Conservation (phyloP, 352 stramenopile species). For the Globisporangium splendens region DNA sequence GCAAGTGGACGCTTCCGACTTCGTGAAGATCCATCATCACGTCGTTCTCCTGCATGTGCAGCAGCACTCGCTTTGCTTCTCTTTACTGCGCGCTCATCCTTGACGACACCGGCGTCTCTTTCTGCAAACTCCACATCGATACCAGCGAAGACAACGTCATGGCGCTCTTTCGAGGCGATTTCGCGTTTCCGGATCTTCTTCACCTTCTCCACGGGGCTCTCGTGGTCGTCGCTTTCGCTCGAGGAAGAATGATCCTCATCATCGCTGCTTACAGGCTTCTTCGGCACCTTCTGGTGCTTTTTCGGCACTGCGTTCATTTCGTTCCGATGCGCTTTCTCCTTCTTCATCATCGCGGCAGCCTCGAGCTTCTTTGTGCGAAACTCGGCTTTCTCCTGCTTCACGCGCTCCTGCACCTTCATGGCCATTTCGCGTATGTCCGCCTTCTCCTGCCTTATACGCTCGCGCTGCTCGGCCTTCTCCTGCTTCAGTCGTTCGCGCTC, state of each 20-base stretch:
- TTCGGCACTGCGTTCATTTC: neutral
- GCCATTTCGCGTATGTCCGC: neutral
- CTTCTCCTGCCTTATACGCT: slow-evolving; percentile 1
- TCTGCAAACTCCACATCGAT: neutral
- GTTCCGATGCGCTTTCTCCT: neutral
- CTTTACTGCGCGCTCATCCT: neutral
- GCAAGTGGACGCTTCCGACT: slow-evolving; percentile 14
- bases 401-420: neutral
- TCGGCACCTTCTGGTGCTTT: neutral
- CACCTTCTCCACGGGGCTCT: neutral
- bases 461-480: neutral
- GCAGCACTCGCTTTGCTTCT: neutral
- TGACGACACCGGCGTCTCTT: neutral
- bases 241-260: neutral
- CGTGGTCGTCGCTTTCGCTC: neutral
- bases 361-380: neutral
- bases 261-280: neutral
- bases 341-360: too few relatives aligned
- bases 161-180: neutral
- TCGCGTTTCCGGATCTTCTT: neutral
- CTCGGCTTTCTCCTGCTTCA: neutral
- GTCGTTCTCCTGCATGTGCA: neutral
- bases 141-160: neutral
- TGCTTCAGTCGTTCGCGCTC: neutral
- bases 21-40: neutral